A percentile compares a stretch with the other conserved stretches of the same genome.
These are phyloP conservation scores for Nasturtium officinale DNA, from an alignment of 345 rosid species.

Conservation along the genomic window DNA sequence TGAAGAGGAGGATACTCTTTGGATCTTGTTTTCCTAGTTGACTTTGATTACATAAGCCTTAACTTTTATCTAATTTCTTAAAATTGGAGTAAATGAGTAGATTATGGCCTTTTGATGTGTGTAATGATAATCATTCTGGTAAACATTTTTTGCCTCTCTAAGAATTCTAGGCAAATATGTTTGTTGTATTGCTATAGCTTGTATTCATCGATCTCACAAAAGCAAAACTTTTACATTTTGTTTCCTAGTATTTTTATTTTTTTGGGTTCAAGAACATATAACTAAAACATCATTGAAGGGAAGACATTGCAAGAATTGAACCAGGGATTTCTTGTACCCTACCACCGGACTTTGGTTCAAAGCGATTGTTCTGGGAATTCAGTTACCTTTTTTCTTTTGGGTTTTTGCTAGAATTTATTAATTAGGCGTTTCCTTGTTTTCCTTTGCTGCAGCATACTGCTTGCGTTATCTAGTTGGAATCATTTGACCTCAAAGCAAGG, in stretches of 20 bases:
- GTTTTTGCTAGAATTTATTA: neutral
- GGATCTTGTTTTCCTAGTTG: neutral
- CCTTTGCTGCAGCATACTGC: constrained; percentile 27
- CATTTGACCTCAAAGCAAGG: constrained; percentile 21
- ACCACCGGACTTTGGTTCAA: constrained; percentile 52
- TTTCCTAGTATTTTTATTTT: neutral
- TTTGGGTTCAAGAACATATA: neutral
- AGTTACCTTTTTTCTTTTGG: neutral
- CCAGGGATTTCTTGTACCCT: constrained; percentile 56
- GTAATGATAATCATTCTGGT: neutral
- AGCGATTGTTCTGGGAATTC: neutral
- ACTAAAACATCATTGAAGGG: neutral
- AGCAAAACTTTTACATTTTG: neutral
- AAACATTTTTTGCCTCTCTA: neutral
- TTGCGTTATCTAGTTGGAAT: neutral
- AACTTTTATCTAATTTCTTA: neutral
- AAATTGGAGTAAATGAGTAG: neutral
- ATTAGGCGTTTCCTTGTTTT: constrained; percentile 5
- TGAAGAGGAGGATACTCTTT: neutral
- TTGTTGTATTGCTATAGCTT: neutral
- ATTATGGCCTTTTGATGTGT: neutral
- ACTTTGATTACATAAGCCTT: neutral
- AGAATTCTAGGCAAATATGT: neutral
- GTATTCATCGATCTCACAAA: neutral
- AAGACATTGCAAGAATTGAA: neutral